phyloP scores from a whole-genome alignment of 2,329 filamentous ascomycete species.

The Pyrenophora seminiperda region DNA sequence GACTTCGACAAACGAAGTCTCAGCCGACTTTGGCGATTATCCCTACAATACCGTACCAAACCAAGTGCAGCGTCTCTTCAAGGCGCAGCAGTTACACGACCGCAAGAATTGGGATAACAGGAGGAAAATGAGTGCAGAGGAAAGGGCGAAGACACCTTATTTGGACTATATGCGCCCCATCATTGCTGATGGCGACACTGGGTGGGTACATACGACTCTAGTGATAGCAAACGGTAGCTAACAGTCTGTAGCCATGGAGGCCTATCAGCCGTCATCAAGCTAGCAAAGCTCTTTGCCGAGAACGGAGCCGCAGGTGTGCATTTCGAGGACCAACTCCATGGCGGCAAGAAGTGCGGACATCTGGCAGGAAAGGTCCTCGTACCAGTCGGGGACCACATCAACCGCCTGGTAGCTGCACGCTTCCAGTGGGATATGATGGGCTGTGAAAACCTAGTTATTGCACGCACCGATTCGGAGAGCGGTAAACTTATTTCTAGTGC shows the following conservation, averaged over 20 bases:
- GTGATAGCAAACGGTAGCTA: conserved; percentile 1
- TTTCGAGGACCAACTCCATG: conserved; percentile 97
- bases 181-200: conserved; percentile 94
- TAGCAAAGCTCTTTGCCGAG: conserved; percentile 96
- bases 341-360: conserved; percentile 98
- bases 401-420: conserved; percentile 84
- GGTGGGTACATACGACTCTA: conserved; percentile 45
- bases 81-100: conserved; percentile 96
- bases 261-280: conserved; percentile 88
- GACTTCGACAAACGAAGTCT: conserved; percentile 95
- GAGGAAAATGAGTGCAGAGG: conserved; percentile 73
- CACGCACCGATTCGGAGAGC: conserved; percentile 92
- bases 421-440: conserved; percentile 99
- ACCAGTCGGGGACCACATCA: conserved; percentile 93
- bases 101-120: conserved; percentile 90
- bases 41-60: conserved; percentile 99
- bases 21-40: conserved; percentile 96
- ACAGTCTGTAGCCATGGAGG: conserved; percentile 75
- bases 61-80: conserved; percentile 93
- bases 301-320: conserved; percentile 95
- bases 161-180: conserved; percentile 93
- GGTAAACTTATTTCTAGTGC: conserved; percentile 88
- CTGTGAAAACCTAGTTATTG: conserved; percentile 90
- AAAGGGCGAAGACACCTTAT: conserved; percentile 79
- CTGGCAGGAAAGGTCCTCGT: conserved; percentile 95